Percentiles rank a stretch among this genome's conserved stretches.
phyloP scores from a whole-genome alignment of 352 stramenopile species.

The Phytopythium boreale region DNA sequence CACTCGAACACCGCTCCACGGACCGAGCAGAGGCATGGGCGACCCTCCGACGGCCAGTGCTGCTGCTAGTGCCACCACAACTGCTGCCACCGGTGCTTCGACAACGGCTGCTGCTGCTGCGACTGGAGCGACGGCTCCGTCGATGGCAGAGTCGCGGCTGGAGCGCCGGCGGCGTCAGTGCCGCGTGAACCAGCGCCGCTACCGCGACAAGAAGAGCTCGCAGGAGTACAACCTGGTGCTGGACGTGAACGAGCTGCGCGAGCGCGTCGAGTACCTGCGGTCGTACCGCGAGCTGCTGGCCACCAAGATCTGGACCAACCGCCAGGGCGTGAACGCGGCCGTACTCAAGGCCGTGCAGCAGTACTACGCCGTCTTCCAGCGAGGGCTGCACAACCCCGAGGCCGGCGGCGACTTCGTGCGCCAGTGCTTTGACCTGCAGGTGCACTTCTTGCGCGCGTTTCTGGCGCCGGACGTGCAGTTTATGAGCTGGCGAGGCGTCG shows the following conservation, averaged over 20 bases:
- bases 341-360: slow-evolving; percentile 65
- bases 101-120: not conserved
- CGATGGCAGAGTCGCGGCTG: slow-evolving; percentile 17
- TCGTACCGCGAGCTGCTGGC: slow-evolving; percentile 41
- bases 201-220: slow-evolving; percentile 70
- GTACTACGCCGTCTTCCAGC: slow-evolving; percentile 62
- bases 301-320: slow-evolving; percentile 45
- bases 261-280: slow-evolving; percentile 54
- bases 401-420: slow-evolving; percentile 34
- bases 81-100: not conserved
- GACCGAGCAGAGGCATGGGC: not conserved
- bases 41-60: not conserved
- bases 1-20: not conserved
- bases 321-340: slow-evolving; percentile 29
- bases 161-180: slow-evolving; percentile 61
- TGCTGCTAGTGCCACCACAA: not conserved
- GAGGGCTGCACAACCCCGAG: slow-evolving; percentile 47
- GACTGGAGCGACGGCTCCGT: not conserved
- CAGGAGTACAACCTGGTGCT: slow-evolving; percentile 66
- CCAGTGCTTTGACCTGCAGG: slow-evolving; percentile 54
- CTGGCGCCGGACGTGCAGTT: slow-evolving; percentile 37
- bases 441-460: slow-evolving; percentile 49
- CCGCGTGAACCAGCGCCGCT: slow-evolving; percentile 68
- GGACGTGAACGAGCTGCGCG: slow-evolving; percentile 60
- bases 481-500: slow-evolving; percentile 27